Base-by-base conservation (phyloP, 2,329 filamentous ascomycete species). In the Aureobasidium sp. region DNA sequence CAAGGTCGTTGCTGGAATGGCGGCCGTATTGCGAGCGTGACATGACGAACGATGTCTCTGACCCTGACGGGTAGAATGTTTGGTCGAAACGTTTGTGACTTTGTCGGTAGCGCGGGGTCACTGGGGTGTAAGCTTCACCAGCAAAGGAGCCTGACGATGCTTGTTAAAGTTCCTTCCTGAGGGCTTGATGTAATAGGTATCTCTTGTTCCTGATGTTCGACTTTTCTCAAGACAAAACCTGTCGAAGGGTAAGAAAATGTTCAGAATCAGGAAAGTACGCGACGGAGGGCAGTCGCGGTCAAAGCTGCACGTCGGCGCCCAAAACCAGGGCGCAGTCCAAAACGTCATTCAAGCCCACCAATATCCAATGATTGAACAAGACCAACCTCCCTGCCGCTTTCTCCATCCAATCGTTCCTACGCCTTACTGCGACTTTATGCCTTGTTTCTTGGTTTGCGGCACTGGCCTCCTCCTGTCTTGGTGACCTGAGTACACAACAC, bases 1-100 rank as follows among this genome's bases (percentile, higher is more conserved):
- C 73, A 50, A 79, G 71, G 62, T 76, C 73, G 64, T 76, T 76
- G 25, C 74, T 73, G n/a, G 75, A 77, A 30, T 64, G 59, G 27
- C 66, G 64, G 11, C 44, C 44, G 42, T 48, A 42, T 5, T 55
- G 32, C 15, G 39, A 63, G 21, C 61, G 44, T 16, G 61, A 59
- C 61, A 63, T 63, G 54, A 36, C 53, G 29, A 27, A 34, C 10
- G 5, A 21, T 45, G 53, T 57, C 53, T 57, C 41, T 32, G 32
- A 52, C 49, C 49, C 49, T 52, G 49, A 21, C 21, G 21, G 21
- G 21, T 21, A 21, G 48, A 15, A 42, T 37, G 50, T 54, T 57
- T 57, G 53, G 41, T 57, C 45, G 41, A 57, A 45, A 57, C 53
- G 53, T 29, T 45, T 44, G 53, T 27, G 41, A 57, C 39, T 45